phyloP scores from a whole-genome alignment of 768 basidiomycete genomes.

The Termitomyces sp. region DNA sequence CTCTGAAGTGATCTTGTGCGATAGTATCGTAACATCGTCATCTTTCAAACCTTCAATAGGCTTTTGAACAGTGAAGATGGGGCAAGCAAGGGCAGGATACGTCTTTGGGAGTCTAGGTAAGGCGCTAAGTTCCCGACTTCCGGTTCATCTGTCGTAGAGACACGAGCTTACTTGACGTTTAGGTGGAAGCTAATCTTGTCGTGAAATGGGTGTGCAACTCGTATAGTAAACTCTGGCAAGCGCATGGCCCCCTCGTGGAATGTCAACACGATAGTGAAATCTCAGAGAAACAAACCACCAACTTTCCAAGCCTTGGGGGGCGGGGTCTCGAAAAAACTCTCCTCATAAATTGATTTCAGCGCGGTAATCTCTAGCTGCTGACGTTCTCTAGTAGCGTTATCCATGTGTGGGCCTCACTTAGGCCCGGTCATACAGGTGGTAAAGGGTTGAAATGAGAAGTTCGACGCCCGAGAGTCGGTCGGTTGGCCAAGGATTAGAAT shows the following conservation, averaged over 20 bases:
- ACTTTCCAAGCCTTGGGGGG: constrained; percentile 86
- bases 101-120: constrained; percentile 67
- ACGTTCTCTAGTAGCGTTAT: constrained; percentile 59
- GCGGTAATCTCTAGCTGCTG: constrained; percentile 69
- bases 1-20: constrained; percentile 57
- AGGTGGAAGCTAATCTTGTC: constrained; percentile 60
- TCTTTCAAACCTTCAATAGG: constrained; percentile 54
- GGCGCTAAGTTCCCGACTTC: background rate
- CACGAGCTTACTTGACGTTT: constrained; percentile 55
- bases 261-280: constrained; percentile 5
- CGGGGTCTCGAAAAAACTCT: constrained; percentile 69
- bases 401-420: constrained; percentile 44
- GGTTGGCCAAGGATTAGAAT: constrained; percentile 13
- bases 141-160: background rate
- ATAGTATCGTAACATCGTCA: constrained; percentile 51
- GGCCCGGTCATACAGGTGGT: constrained; percentile 16
- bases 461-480: constrained; percentile 17
- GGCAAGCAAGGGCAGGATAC: constrained; percentile 68
- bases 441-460: constrained; percentile 10
- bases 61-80: constrained; percentile 64
- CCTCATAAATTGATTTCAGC: constrained; percentile 74
- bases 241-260: constrained; percentile 52
- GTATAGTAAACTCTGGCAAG: constrained; percentile 73
- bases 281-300: constrained; percentile 8
- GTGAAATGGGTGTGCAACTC: constrained; percentile 60